Evolutionary conservation across 495 filamentous ascomycete genomes (phyloP).

Genomic region (Xylaria sp.): DNA sequence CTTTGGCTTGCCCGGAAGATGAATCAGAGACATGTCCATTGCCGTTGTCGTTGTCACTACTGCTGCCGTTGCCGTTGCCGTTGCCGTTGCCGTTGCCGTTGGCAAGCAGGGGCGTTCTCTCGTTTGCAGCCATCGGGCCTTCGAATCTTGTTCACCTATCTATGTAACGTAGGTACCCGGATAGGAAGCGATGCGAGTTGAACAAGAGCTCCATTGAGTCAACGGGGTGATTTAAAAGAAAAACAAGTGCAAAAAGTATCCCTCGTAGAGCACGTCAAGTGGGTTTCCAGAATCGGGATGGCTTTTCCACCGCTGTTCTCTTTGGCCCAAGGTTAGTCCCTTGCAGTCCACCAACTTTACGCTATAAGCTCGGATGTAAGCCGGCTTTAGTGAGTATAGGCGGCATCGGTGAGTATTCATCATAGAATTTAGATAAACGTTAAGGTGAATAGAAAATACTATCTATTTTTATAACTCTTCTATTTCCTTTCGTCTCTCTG

Average conservation of each 20-base stretch:
- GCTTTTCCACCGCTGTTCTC: background rate
- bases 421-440: background rate
- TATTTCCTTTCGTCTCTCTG: background rate
- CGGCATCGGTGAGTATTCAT: slow-evolving; percentile 1
- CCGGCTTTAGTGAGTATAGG: slow-evolving; percentile 5
- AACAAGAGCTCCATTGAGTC: background rate
- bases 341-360: too few species aligned
- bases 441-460: background rate
- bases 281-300: background rate
- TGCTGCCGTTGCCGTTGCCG: slow-evolving; percentile 28
- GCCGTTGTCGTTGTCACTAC: slow-evolving; percentile 21
- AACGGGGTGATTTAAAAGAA: background rate
- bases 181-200: background rate
- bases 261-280: background rate
- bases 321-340: too few species aligned
- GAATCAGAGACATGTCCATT: slow-evolving; percentile 18
- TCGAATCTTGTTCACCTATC: background rate
- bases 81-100: slow-evolving; percentile 28
- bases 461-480: background rate
- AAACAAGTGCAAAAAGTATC: background rate
- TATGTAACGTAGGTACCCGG: background rate
- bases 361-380: slow-evolving; percentile 1
- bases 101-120: slow-evolving; percentile 40
- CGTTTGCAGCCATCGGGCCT: slow-evolving; percentile 32
- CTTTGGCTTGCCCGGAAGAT: background rate